Base-by-base conservation (phyloP, 2,329 filamentous ascomycete genomes). In the Cercospora nicotianae region DNA sequence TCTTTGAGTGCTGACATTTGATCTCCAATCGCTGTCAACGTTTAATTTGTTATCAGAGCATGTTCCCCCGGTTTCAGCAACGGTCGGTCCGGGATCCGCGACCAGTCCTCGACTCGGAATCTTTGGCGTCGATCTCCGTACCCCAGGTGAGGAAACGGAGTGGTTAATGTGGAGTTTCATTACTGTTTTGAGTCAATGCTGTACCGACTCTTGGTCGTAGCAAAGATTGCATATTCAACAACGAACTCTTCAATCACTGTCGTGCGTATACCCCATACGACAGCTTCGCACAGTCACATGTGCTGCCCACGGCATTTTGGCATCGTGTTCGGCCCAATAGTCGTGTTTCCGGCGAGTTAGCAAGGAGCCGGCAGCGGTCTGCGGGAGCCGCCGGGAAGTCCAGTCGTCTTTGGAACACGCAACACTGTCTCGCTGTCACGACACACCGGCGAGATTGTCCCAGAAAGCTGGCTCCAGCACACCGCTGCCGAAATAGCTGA, bases 391-490 rank as follows among this genome's bases (percentile, higher is more conserved):
- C 30, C 53, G 23, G 26, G 53, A 42, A 42, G 36, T 42, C 36
- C 53, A 28, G 16, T 33, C 26, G 26, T 31, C 7, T 31, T 7
- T 33, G 30, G 30, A 30, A 31, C 53, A 13, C 26, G 26, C 53
- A 28, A 30, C 26, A 28, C 12, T 16, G 53, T 30, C 16, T 42
- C 16, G 36, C 36, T 30, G 26, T 61, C 36, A 61, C 59, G 33
- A 26, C 33, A 61, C 31, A 42, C 65, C 65, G 23, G 58, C 60
- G 23, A 70, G 63, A 55, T 26, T 64, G 13, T 67, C 64, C 70
- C 70, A 72, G 42, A 71, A 71, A 5, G 33, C 20, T 13, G 67
- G 48, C 55, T 71, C 70, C 9, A 72, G 65, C n/a, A 72, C 58
- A 28, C 70, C 69, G 42, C 48, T 65, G 51, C 69, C 67, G n/a